These are phyloP conservation scores for Globisporangium irregulare DNA, from an alignment of 352 stramenopile genomes.

Conservation along the genomic window DNA sequence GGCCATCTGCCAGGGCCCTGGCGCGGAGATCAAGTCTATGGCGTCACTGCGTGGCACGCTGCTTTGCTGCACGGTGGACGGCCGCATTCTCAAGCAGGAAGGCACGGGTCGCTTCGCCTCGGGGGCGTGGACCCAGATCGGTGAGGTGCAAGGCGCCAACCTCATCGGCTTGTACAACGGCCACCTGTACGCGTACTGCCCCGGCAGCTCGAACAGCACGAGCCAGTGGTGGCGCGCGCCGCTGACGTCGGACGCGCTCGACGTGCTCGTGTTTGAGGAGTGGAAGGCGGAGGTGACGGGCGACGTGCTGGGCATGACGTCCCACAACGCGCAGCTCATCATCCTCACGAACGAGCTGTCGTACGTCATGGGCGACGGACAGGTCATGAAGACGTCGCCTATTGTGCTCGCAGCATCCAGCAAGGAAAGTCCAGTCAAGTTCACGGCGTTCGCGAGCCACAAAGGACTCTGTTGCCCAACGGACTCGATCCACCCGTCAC, in stretches of 20 bases:
- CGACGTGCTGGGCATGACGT: slow-evolving; percentile 53
- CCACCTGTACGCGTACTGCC: slow-evolving; percentile 57
- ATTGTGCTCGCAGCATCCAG: slow-evolving; percentile 21
- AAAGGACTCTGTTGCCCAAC: slow-evolving; percentile 83
- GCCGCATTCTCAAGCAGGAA: slow-evolving; percentile 67
- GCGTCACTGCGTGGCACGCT: slow-evolving; percentile 63
- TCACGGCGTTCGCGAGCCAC: slow-evolving; percentile 76
- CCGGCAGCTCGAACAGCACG: background rate
- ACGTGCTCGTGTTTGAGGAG: slow-evolving; percentile 46
- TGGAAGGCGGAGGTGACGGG: slow-evolving; percentile 23
- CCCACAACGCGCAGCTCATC: slow-evolving; percentile 74
- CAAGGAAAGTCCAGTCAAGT: background rate
- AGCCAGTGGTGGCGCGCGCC: slow-evolving; percentile 51
- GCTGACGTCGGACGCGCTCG: slow-evolving; percentile 43
- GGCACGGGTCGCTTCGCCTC: slow-evolving; percentile 58
- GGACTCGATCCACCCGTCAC: slow-evolving; percentile 85
- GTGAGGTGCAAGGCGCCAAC: slow-evolving; percentile 33
- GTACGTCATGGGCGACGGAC: slow-evolving; percentile 37
- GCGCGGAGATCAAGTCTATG: slow-evolving; percentile 47
- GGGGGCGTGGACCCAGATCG: slow-evolving; percentile 57
- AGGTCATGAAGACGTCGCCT: slow-evolving; percentile 32
- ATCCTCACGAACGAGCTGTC: slow-evolving; percentile 46
- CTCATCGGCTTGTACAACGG: slow-evolving; percentile 73
- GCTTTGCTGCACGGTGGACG: slow-evolving; percentile 55
- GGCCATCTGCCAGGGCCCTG: slow-evolving; percentile 44